These are phyloP conservation scores for Tetracladium setigerum DNA, from an alignment of 495 filamentous ascomycete species.

Conservation along the genomic window DNA sequence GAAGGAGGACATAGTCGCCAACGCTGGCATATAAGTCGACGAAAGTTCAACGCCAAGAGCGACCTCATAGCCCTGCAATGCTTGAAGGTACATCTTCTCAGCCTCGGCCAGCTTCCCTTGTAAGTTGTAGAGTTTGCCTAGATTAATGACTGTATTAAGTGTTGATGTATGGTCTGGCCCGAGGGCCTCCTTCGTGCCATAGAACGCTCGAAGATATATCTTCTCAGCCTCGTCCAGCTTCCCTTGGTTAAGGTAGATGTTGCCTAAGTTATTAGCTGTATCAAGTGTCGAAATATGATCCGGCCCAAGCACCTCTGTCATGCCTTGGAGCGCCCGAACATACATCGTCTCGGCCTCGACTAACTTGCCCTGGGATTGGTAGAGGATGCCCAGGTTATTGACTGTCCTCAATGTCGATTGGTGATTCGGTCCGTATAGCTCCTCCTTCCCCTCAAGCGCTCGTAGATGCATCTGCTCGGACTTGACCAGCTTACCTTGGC, in stretches of 20 bases:
- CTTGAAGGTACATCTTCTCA: not conserved
- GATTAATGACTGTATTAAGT: slow-evolving; percentile 21
- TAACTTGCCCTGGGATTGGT: no score
- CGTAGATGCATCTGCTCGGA: slow-evolving; percentile 25
- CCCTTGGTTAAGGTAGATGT: slow-evolving; percentile 13
- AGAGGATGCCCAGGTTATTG: slow-evolving; percentile 23
- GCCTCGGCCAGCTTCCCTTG: not conserved
- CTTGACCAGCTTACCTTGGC: not conserved
- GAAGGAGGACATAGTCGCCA: slow-evolving; percentile 13
- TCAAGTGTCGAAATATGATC: slow-evolving; percentile 25
- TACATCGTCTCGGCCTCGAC: slow-evolving; percentile 24
- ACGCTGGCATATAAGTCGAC: slow-evolving; percentile 17
- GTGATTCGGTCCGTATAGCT: slow-evolving; percentile 31
- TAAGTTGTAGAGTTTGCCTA: not conserved
- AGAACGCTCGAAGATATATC: slow-evolving; percentile 23
- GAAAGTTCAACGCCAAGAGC: slow-evolving; percentile 12
- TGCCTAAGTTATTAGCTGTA: slow-evolving; percentile 20
- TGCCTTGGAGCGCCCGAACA: slow-evolving; percentile 18
- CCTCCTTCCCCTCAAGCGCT: slow-evolving; percentile 28
- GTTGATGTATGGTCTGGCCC: slow-evolving; percentile 31
- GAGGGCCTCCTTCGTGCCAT: slow-evolving; percentile 28
- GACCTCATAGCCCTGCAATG: slow-evolving; percentile 8
- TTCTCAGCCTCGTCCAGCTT: no score
- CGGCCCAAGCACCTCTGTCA: slow-evolving; percentile 27
- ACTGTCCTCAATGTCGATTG: slow-evolving; percentile 25